Evolutionary conservation across 1,284 basidiomycete genomes (phyloP), one percentile per base, ranked within the genome.

Genomic region (Takashimella koratensis): DNA sequence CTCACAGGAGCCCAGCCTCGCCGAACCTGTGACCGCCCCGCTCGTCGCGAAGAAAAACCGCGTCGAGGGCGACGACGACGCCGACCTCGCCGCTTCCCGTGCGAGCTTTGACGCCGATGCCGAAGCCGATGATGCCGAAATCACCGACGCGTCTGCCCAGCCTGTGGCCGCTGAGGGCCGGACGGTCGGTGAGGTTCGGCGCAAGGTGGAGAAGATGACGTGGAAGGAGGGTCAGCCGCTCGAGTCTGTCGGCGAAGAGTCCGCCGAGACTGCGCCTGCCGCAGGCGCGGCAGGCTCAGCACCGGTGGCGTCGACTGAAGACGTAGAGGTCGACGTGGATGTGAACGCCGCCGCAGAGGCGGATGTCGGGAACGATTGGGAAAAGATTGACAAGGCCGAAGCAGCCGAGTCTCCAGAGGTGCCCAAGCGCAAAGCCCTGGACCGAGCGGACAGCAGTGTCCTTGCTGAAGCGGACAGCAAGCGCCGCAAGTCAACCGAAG

Each of bases 41-140:
- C 49, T 68, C 26, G 61, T 63, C 24, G 51, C 65, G n/a, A 75
- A 75, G 64, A 74, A 74, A 67, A 72, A 75, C 57, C 63, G 72
- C n/a, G 47, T 69, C 16, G 68, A 57, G 27, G 42, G 42, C 13
- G 42, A 43, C 16, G 30, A 36, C 30, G 30, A 36, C 10, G 10
- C 30, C 30, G 30, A 16, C 16, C n/a, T n/a, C n/a, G n/a, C n/a
- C n/a, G n/a, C n/a, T n/a, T 43, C 51, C 49, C 8, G 30, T 8
- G 30, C 30, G 30, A 36, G 30, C 30, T 36, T 36, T 36, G 30
- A 36, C 16, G 30, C 10, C 16, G 30, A 36, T 36, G 53, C 24
- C 11, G 30, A 36, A 36, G 16, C 30, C 30, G 30, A 36, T 8
- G 30, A 36, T 36, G 30, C 30, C 30, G 30, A 36, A 8, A 16